These are phyloP conservation scores for Radiomyces spectabilis DNA, from an alignment of 192 early-diverging fungal genomes.

Conservation along the genomic window DNA sequence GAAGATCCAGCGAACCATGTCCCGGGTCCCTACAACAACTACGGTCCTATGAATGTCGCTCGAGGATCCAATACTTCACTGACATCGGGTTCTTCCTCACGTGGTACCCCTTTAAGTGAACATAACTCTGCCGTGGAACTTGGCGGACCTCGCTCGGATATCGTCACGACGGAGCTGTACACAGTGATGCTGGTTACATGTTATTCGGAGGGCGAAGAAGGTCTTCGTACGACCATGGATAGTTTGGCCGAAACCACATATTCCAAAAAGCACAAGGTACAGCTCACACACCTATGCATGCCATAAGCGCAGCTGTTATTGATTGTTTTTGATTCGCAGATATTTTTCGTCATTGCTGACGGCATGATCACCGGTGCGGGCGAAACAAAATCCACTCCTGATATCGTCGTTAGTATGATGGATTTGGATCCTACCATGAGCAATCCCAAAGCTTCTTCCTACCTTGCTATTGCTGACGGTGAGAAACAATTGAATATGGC, in stretches of 20 bases:
- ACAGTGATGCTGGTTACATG: conserved; percentile 81
- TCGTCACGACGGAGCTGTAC: conserved; percentile 41
- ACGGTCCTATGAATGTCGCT: neutral
- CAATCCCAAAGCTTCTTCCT: conserved; percentile 68
- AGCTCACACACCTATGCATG: neutral
- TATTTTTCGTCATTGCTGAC: conserved; percentile 83
- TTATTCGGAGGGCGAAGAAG: conserved; percentile 85
- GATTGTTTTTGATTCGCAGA: conserved; percentile 23
- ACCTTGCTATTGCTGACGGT: conserved; percentile 72
- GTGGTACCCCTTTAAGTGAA: neutral
- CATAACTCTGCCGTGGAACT: neutral
- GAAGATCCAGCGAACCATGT: conserved; percentile 19
- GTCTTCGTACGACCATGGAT: conserved; percentile 74
- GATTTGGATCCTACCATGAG: conserved; percentile 50
- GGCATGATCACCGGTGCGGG: conserved; percentile 83
- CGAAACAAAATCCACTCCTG: conserved; percentile 65
- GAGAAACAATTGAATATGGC: conserved; percentile 79
- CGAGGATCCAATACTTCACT: neutral
- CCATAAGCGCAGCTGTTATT: no score
- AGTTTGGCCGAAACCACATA: conserved; percentile 76
- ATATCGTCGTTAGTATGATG: conserved; percentile 75
- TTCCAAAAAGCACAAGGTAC: conserved; percentile 72
- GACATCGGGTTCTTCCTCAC: neutral
- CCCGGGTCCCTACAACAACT: conserved; percentile 23
- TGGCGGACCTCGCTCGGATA: neutral